Base-by-base conservation (phyloP, 257 asterid species). In the Ligustrum vulgare region DNA sequence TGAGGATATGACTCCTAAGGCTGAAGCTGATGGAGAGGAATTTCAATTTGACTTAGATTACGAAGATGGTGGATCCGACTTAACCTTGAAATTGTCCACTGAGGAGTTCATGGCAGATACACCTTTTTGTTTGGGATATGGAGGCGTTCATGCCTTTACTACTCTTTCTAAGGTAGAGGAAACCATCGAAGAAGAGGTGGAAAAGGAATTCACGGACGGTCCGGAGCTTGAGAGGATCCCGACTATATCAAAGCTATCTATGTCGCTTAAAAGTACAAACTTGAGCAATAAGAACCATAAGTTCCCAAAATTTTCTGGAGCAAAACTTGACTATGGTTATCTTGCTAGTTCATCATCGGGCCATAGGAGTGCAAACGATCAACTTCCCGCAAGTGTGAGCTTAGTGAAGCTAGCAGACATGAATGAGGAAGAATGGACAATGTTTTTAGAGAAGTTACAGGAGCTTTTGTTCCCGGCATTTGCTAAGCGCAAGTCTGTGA, bases 311-410 rank as follows among this genome's bases (percentile, higher is more conserved):
- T 76, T 90, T 20, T 67, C 84, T 1, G 91, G 91, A 36, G 32
- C 86, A 8, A 87, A 88, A 76, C 87, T 85, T 12, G 90, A 81
- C 54, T 47, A 67, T 71, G 78, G 84, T 35, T 78, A 79, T 77
- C 80, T 80, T 75, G 68, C 86, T 28, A 84, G 81, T 73, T 86
- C 96, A 32, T 93, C 96, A 12, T 92, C 97, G 18, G 91, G 91
- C 20, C 93, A 86, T 75, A 83, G 97, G 77, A 94, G 99, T 51
- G 99, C 98, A 15, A 91, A 88, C 16, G 99, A 92, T 77, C 99
- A 92, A 86, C 91, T 95, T 41, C 97, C 96, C 8, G 81, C 89
- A 15, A 89, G 97, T 45, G 85, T 64, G 8, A 86, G 86, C 87
- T 95, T 92, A 78, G 96, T 95, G 87, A 92, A 89, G 93, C 83